Evolutionary conservation across 148 eudicot species (phyloP), one percentile per base, ranked within the genome.

Genomic region (Silene latifolia): DNA sequence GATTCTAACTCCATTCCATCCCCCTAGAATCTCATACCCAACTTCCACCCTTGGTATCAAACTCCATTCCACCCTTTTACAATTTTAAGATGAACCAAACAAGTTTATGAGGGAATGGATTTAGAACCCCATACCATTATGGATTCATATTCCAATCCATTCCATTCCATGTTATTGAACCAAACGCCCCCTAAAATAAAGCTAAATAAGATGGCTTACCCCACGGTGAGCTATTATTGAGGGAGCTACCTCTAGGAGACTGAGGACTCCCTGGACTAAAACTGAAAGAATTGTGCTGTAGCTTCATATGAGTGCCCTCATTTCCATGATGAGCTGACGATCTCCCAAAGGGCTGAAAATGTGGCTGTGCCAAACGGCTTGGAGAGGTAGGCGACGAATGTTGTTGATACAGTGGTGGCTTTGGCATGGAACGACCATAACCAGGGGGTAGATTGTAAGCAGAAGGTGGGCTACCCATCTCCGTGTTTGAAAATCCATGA

Each of bases 301-400:
- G 83, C 72, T 80, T 86, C 56, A 62, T 35, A 75, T 88, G 89
- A 86, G 78, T 76, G 85, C 89, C 90, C 44, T 93, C 96, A 79
- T 74, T 81, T 35, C 82, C 88, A 75, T 83, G 87, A 65, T 71
- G 75, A 74, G 67, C 81, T 25, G 82, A 69, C 17, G 90, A 80
- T 77, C 89, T 85, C 67, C 91, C 96, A 73, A 83, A 88, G 77
- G 85, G 90, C 75, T 88, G 95, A 75, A 77, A 60, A 71, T 88
- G 82, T 13, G 81, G 91, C 83, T 91, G 97, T 25, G 93, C 96
- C 76, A 91, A 84, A 74, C 89, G 91, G 72, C 90, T 87, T 35
- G 86, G 89, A 75, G 96, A 87, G 75, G 79, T 88, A 48, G 87
- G 96, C 19, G 87, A 79, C 51, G 76, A 62, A n/a, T 91, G 89